These are phyloP conservation scores for Fusarium brachygibbosum DNA, from an alignment of 2,329 filamentous ascomycete species.

Conservation along the genomic window DNA sequence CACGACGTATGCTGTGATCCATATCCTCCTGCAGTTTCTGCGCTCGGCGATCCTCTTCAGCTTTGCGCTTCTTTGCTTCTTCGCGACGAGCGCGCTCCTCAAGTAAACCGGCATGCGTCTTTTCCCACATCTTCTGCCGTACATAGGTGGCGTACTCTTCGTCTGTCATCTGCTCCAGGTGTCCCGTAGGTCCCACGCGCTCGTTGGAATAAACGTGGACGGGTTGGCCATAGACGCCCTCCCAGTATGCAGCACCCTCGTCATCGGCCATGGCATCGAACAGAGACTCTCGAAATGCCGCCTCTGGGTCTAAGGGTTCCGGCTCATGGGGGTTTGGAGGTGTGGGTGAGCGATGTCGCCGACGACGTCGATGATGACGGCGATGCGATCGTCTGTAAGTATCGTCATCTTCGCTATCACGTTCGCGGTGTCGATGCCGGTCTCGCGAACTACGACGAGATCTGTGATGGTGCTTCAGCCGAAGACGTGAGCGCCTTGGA, in stretches of 20 bases:
- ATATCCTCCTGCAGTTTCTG: constrained; percentile 72
- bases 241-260: constrained; percentile 95
- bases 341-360: constrained; percentile 60
- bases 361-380: constrained; percentile 52
- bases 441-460: constrained; percentile 47
- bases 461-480: constrained; percentile 52
- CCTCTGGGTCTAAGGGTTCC: constrained; percentile 72
- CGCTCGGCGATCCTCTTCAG: constrained; percentile 64
- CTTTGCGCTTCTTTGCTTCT: constrained; percentile 64
- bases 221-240: constrained; percentile 95
- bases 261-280: constrained; percentile 98
- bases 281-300: constrained; percentile 90
- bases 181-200: constrained; percentile 59
- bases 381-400: constrained; percentile 39
- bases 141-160: constrained; percentile 93
- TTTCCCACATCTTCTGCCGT: constrained; percentile 93
- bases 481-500: constrained; percentile 52
- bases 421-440: constrained; percentile 17
- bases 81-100: constrained; percentile 78
- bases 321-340: constrained; percentile 63
- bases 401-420: constrained; percentile 44
- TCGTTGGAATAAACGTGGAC: constrained; percentile 81
- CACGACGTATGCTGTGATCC: constrained; percentile 76
- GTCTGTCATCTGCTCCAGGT: constrained; percentile 88
- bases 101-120: constrained; percentile 85